Conservation (phyloP, 2,329 filamentous ascomycete genomes). For the Fusarium keratoplasticum region DNA sequence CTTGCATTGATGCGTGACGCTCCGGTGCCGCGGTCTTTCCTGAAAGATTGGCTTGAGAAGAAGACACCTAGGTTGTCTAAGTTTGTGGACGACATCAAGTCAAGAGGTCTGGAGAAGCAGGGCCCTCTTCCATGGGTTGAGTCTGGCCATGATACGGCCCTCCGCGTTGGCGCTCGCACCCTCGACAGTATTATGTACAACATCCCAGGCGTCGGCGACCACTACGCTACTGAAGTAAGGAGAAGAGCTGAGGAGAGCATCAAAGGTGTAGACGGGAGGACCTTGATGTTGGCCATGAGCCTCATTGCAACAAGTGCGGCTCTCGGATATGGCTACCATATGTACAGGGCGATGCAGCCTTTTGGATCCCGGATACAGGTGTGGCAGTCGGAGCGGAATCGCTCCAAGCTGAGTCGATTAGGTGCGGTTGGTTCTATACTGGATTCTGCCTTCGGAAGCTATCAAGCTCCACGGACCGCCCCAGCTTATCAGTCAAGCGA, state of each 20-base stretch:
- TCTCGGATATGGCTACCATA: slow-evolving; percentile 53
- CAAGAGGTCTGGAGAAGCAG: slow-evolving; percentile 29
- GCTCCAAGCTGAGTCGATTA: slow-evolving; percentile 54
- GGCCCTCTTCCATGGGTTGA: slow-evolving; percentile 45
- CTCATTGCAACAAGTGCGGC: slow-evolving; percentile 53
- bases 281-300: slow-evolving; percentile 47
- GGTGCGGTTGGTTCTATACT: slow-evolving; percentile 62
- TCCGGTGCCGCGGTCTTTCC: slow-evolving; percentile 56
- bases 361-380: slow-evolving; percentile 59
- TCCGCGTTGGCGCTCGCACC: slow-evolving; percentile 45
- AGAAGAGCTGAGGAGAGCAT: slow-evolving; percentile 49
- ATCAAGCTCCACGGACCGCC: slow-evolving; percentile 22
- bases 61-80: slow-evolving; percentile 46
- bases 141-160: slow-evolving; percentile 32
- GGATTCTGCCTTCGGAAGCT: slow-evolving; percentile 47
- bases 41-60: slow-evolving; percentile 55
- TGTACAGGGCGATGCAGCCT: slow-evolving; percentile 56
- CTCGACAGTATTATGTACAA: slow-evolving; percentile 52
- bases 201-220: slow-evolving; percentile 50
- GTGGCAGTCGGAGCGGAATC: slow-evolving; percentile 52
- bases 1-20: slow-evolving; percentile 75
- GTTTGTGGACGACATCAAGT: slow-evolving; percentile 49
- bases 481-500: slow-evolving; percentile 18
- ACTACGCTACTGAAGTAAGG: slow-evolving; percentile 53
- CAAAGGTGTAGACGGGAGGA: slow-evolving; percentile 49